A percentile compares a stretch with the other conserved stretches of the same genome.
Conservation (phyloP, 1,284 basidiomycete genomes). For the Fomitopsis pinicola region DNA sequence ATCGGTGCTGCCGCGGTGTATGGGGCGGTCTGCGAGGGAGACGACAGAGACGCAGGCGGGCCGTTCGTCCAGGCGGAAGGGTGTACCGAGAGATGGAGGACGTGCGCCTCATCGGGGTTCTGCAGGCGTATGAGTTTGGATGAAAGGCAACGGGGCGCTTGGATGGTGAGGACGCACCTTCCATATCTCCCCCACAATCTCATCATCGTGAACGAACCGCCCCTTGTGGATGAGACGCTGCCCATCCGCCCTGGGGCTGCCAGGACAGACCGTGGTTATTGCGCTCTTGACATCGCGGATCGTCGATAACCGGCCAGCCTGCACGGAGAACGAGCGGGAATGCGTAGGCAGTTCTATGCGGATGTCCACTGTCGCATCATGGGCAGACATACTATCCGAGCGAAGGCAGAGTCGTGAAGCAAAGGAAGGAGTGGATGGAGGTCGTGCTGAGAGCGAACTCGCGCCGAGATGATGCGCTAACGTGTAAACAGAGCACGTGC, state of each 20-base stretch:
- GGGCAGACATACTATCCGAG: background rate
- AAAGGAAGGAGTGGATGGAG: slow-evolving; percentile 6
- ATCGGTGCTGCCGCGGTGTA: background rate
- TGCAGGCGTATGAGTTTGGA: slow-evolving; percentile 23
- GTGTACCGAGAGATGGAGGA: slow-evolving; percentile 72
- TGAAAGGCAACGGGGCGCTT: background rate
- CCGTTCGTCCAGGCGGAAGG: slow-evolving; percentile 65
- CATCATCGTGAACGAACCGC: slow-evolving; percentile 58
- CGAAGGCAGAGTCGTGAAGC: background rate
- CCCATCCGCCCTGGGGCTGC: slow-evolving; percentile 61
- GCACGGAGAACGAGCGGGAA: slow-evolving; percentile 58
- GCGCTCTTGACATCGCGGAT: slow-evolving; percentile 64
- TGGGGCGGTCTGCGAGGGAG: slow-evolving; percentile 3
- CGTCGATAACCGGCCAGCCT: slow-evolving; percentile 43
- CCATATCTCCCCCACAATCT: slow-evolving; percentile 66
- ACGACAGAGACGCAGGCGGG: slow-evolving; percentile 31
- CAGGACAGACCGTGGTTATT: slow-evolving; percentile 57
- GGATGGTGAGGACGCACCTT: slow-evolving; percentile 40
- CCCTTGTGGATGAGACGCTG: slow-evolving; percentile 76
- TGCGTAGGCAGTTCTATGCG: slow-evolving; percentile 73
- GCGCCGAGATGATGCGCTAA: background rate
- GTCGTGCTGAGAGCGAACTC: background rate
- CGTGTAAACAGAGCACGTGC: slow-evolving; percentile 2
- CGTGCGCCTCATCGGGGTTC: slow-evolving; percentile 52
- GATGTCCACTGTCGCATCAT: slow-evolving; percentile 44